phyloP scores from a whole-genome alignment of 2,329 filamentous ascomycete species.

The Ophiosphaerella korrae region DNA sequence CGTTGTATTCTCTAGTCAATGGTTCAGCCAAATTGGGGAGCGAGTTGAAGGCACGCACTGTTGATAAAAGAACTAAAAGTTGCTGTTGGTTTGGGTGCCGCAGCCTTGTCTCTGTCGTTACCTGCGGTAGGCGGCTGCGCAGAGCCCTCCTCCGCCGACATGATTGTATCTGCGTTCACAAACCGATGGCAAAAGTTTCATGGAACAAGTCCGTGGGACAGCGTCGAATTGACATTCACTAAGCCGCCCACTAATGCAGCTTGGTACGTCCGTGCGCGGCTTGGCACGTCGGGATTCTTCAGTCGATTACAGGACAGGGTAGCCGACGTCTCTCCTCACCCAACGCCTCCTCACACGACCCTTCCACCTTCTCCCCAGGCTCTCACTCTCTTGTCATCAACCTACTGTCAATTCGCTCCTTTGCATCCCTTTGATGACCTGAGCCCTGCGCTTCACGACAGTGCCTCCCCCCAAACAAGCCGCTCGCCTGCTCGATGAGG shows the following conservation, averaged over 20 bases:
- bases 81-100: constrained; percentile 20
- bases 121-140: constrained; percentile 14
- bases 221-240: too few relatives aligned
- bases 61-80: constrained; percentile 40
- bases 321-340: constrained; percentile 19
- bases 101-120: constrained; percentile 28
- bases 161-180: constrained; percentile 10
- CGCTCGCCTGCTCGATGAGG: constrained; percentile 74
- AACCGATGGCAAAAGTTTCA: too few relatives aligned
- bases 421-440: constrained; percentile 20
- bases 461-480: constrained; percentile 23
- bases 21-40: constrained; percentile 21
- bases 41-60: constrained; percentile 23
- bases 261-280: background rate
- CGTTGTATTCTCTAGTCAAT: constrained; percentile 45
- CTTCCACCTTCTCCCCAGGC: constrained; percentile 17
- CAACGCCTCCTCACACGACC: constrained; percentile 36
- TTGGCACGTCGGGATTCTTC: constrained; percentile 10
- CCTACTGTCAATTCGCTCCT: constrained; percentile 6
- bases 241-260: background rate
- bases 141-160: constrained; percentile 35
- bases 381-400: constrained; percentile 29
- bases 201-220: too few relatives aligned
- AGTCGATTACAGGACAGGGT: constrained; percentile 6
- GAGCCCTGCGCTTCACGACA: constrained; percentile 24